Conservation (phyloP, 768 basidiomycete species). For the Asterophora lycoperdoides region DNA sequence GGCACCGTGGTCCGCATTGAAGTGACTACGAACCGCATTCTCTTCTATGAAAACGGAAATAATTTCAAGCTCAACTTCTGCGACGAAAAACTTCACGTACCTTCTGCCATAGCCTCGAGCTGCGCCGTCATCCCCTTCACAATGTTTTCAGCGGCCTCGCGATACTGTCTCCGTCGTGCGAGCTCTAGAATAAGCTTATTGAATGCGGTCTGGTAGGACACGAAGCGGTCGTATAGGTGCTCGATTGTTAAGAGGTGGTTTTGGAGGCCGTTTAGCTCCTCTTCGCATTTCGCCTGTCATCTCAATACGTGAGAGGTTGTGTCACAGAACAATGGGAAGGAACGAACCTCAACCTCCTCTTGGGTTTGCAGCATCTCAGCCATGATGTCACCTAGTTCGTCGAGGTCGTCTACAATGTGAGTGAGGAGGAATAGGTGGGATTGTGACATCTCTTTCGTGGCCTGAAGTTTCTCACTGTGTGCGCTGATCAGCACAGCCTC, state of each 20-base stretch:
- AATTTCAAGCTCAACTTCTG: background rate
- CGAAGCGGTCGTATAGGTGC: slow-evolving; percentile 61
- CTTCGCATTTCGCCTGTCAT: slow-evolving; percentile 45
- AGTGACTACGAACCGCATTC: slow-evolving; percentile 53
- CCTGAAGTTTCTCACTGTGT: slow-evolving; percentile 46
- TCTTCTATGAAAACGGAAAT: slow-evolving; percentile 50
- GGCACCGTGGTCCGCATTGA: slow-evolving; percentile 69
- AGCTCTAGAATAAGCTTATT: slow-evolving; percentile 72
- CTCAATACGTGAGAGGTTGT: background rate
- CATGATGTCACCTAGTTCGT: slow-evolving; percentile 79
- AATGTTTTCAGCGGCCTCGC: slow-evolving; percentile 60
- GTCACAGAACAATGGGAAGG: background rate
- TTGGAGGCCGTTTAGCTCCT: slow-evolving; percentile 52
- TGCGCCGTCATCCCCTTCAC: slow-evolving; percentile 63
- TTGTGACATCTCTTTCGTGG: slow-evolving; percentile 39
- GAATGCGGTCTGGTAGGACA: slow-evolving; percentile 69
- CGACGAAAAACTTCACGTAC: slow-evolving; percentile 30
- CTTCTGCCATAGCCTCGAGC: slow-evolving; percentile 61
- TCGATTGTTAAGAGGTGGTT: slow-evolving; percentile 59
- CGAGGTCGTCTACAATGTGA: slow-evolving; percentile 57
- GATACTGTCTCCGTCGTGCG: slow-evolving; percentile 60
- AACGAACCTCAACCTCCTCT: slow-evolving; percentile 59
- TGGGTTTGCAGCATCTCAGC: slow-evolving; percentile 69
- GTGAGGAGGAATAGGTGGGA: slow-evolving; percentile 48
- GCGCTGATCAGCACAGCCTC: background rate